Base-by-base conservation (phyloP, 371 early-diverging fungal species). In the Conidiobolus incongruus region DNA sequence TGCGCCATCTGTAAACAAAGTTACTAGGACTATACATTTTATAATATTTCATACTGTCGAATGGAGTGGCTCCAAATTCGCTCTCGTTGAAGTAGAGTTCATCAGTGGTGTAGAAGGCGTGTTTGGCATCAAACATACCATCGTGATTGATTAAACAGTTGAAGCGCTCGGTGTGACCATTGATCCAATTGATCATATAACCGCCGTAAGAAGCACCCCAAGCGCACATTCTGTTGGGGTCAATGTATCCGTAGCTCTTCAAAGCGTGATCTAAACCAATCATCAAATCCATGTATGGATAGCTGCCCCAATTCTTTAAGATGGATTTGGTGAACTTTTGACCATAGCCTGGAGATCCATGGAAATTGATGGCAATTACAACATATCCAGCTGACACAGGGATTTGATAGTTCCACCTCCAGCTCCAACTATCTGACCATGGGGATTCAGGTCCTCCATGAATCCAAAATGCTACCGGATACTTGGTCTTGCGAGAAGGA, bases 271-370 rank as follows among this genome's bases (percentile, higher is more conserved):
- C 66, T 8, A 85, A 51, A 31, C 85, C 83, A 45, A 56, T 65
- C 61, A 77, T 73, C 47, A 82, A 48, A 46, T 81, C 83, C 37
- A 68, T 48, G 35, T 65, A 82, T 12, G 88, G 82, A 41, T 65
- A 61, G 17, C 70, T 66, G 4, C 81, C 83, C 88, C 88, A 87
- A 51, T 83, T 66, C 30, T 64, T 58, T 41, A 60, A 53, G 43
- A 87, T 79, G 1, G 77, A 63, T 40, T 79, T 74, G 15, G 72
- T 72, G 47, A 85, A 77, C 13, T 56, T 53, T 51, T 77, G 75
- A n/a, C 85, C 84, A 43, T 80, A 87, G 17, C 84, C 83, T 1
- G 78, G 76, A 0, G 83, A 81, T 10, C 85, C 88, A 41, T 76
- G 76, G 29, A 69, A 69, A 47, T 86, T 83, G 53, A 81, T 62